Evolutionary conservation across 352 stramenopile species (phyloP).

Genomic region (Phytophthora megakarya): DNA sequence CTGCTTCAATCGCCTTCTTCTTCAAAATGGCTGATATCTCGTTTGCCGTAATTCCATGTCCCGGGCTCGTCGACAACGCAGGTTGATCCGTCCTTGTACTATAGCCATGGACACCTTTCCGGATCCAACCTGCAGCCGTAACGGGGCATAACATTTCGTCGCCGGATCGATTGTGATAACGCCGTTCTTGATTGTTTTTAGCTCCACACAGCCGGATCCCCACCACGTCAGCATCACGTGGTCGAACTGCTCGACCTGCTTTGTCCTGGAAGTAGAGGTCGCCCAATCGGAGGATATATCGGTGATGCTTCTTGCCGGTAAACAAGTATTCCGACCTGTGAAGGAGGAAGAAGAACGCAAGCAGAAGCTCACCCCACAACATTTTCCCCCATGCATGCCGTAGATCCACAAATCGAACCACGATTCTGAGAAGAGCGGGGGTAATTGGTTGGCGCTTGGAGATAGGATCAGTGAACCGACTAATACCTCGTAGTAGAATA

Average conservation of each 20-base stretch:
- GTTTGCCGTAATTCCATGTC: background rate
- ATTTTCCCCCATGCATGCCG: background rate
- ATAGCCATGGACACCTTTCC: background rate
- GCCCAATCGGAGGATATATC: background rate
- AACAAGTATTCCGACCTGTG: background rate
- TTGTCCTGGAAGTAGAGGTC: background rate
- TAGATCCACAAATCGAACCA: background rate
- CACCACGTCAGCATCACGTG: background rate
- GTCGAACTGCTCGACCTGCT: background rate
- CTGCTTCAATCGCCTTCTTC: background rate
- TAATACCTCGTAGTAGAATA: slow-evolving; percentile 14
- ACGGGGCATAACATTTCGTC: background rate
- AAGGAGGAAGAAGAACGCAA: slow-evolving; percentile 10
- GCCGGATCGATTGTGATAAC: background rate
- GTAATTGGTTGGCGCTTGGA: slow-evolving; percentile 11
- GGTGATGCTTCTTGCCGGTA: background rate
- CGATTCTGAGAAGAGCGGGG: background rate
- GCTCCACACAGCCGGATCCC: background rate
- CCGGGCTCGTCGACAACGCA: background rate
- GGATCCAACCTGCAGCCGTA: background rate
- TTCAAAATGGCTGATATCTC: slow-evolving; percentile 1
- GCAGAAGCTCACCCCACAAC: slow-evolving; percentile 9
- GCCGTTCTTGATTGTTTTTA: slow-evolving; percentile 2
- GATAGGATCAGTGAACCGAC: slow-evolving; percentile 11
- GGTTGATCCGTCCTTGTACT: background rate